Percentiles rank a stretch among this genome's conserved stretches.
phyloP scores from a whole-genome alignment of 2,329 filamentous ascomycete genomes.

The Thermothelomyces thermophilus region DNA sequence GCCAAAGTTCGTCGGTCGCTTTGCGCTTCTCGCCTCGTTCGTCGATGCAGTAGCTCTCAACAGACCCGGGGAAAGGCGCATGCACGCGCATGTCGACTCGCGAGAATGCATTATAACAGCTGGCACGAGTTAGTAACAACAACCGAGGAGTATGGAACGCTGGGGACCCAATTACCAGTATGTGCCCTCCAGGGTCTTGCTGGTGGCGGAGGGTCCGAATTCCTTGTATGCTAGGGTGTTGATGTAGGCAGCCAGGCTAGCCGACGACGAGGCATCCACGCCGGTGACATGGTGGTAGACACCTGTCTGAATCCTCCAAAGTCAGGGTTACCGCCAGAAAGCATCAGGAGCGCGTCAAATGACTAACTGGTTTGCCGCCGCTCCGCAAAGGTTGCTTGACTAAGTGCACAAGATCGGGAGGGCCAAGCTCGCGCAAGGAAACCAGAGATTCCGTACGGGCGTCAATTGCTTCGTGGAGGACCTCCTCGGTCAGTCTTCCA shows the following conservation, averaged over 20 bases:
- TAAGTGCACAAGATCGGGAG: constrained; percentile 91
- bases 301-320: constrained; percentile 54
- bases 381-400: constrained; percentile 65
- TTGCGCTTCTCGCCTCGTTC: constrained; percentile 92
- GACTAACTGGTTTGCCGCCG: constrained; percentile 46
- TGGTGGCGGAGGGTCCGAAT: constrained; percentile 63
- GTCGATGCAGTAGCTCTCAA: constrained; percentile 96
- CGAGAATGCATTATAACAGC: constrained; percentile 98
- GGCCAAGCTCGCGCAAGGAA: constrained; percentile 83
- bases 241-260: constrained; percentile 94
- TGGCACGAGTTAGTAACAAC: constrained; percentile 26
- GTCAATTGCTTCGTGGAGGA: constrained; percentile 85
- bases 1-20: constrained; percentile 88
- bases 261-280: constrained; percentile 93
- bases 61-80: constrained; percentile 90
- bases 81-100: constrained; percentile 97
- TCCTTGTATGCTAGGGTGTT: constrained; percentile 93
- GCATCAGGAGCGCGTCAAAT: constrained; percentile 3
- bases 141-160: no score
- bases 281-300: constrained; percentile 98
- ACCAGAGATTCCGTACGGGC: constrained; percentile 84
- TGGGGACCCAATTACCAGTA: constrained; percentile 61
- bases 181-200: constrained; percentile 87
- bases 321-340: not conserved
- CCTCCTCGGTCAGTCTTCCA: constrained; percentile 82